Evolutionary conservation across 345 rosid genomes (phyloP).

Genomic region (Cardamine resedifolia): DNA sequence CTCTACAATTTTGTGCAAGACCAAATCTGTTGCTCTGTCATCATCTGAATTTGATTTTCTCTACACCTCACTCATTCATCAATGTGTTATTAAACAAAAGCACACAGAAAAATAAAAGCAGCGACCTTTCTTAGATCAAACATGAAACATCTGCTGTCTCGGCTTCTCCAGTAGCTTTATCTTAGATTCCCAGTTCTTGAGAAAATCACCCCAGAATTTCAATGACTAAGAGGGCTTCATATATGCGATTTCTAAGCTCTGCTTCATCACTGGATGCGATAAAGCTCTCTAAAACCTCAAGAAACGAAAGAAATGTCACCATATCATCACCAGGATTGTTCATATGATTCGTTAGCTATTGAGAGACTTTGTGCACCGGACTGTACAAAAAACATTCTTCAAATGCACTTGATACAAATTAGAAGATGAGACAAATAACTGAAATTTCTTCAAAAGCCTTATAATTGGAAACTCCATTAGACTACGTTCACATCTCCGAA

Average conservation of each 20-base stretch:
- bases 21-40: conserved; percentile 6
- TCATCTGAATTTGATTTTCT: neutral
- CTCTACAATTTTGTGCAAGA: neutral
- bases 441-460: neutral
- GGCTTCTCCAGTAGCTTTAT: neutral
- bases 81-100: neutral
- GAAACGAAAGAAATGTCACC: neutral
- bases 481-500: neutral
- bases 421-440: neutral
- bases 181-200: neutral
- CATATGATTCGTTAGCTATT: neutral
- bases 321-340: neutral
- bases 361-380: neutral
- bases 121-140: neutral
- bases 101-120: neutral
- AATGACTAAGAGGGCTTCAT: neutral
- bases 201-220: neutral
- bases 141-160: neutral
- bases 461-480: conserved; percentile 1
- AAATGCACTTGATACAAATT: neutral
- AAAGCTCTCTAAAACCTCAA: neutral
- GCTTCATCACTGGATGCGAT: neutral
- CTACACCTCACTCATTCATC: neutral
- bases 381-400: neutral
- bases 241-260: neutral